A percentile compares a stretch with the other conserved stretches of the same genome.
Evolutionary conservation across 371 early-diverging fungal species (phyloP).

Genomic region (Chytridium lagenaria): DNA sequence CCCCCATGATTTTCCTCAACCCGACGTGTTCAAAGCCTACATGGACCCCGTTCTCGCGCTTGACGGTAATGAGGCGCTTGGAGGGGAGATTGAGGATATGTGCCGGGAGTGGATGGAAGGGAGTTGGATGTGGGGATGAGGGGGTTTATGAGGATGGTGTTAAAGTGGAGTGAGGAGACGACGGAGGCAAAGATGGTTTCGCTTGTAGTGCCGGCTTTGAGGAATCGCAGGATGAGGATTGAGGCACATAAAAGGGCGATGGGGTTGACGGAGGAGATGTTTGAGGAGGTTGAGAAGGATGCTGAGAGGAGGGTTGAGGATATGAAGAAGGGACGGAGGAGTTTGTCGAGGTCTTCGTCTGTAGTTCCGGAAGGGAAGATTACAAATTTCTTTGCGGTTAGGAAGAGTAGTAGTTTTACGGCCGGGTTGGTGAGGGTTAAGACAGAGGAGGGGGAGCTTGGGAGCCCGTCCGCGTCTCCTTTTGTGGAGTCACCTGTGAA

Average conservation of each 20-base stretch:
- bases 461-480: not conserved
- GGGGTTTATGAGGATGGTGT: not conserved
- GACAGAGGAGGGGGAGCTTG: not conserved
- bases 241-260: not conserved
- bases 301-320: not conserved
- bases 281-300: not conserved
- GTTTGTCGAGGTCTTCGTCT: not conserved
- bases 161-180: not conserved
- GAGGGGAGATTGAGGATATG: not conserved
- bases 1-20: not conserved
- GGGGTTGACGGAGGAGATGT: not conserved
- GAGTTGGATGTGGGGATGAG: not conserved
- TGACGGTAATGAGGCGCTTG: not conserved
- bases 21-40: not conserved
- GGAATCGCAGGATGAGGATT: not conserved
- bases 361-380: not conserved
- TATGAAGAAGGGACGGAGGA: not conserved
- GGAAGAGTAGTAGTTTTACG: not conserved
- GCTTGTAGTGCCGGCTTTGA: not conserved
- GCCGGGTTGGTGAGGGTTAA: not conserved
- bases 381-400: not conserved
- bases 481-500: not conserved
- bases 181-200: not conserved
- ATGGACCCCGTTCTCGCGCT: not conserved
- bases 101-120: too few relatives aligned